phyloP scores from a whole-genome alignment of 2,329 filamentous ascomycete genomes.

The Byssochlamys sp. region DNA sequence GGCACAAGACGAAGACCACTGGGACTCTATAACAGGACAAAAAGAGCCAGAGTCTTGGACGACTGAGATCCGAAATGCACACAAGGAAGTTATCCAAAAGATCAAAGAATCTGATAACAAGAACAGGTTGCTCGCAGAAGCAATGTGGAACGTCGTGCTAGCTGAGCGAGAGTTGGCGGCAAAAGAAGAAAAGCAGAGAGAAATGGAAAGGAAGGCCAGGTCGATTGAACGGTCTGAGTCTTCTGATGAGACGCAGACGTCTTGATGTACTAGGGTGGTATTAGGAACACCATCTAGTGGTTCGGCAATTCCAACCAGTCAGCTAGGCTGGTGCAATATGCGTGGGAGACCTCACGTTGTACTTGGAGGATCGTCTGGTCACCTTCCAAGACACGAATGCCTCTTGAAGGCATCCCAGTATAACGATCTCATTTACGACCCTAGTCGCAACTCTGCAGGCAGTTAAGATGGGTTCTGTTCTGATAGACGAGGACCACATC shows the following conservation, averaged over 20 bases:
- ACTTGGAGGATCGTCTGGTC: background rate
- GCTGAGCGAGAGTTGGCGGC: conserved; percentile 27
- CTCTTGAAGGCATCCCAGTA: background rate
- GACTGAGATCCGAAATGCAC: conserved; percentile 9
- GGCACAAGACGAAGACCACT: conserved; percentile 33
- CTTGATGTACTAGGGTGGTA: background rate
- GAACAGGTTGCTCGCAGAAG: conserved; percentile 19
- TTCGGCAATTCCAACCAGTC: background rate
- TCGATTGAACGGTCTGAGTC: background rate
- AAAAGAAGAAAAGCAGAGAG: conserved; percentile 10
- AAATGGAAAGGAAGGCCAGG: background rate
- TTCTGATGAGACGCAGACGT: background rate
- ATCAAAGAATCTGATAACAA: conserved; percentile 19
- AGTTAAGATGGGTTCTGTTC: background rate
- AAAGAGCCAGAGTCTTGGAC: conserved; percentile 17
- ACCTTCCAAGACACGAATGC: background rate
- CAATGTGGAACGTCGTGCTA: conserved; percentile 33
- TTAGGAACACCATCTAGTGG: no score
- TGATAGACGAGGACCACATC: no score
- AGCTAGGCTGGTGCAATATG: no score
- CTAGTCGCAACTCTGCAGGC: no score
- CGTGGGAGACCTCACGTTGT: background rate
- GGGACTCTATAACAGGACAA: conserved; percentile 27
- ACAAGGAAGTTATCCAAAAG: conserved; percentile 14
- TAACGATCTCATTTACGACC: background rate